Evolutionary conservation across 208 protist species (phyloP).

Genomic region (Herpetomonas muscarum): DNA sequence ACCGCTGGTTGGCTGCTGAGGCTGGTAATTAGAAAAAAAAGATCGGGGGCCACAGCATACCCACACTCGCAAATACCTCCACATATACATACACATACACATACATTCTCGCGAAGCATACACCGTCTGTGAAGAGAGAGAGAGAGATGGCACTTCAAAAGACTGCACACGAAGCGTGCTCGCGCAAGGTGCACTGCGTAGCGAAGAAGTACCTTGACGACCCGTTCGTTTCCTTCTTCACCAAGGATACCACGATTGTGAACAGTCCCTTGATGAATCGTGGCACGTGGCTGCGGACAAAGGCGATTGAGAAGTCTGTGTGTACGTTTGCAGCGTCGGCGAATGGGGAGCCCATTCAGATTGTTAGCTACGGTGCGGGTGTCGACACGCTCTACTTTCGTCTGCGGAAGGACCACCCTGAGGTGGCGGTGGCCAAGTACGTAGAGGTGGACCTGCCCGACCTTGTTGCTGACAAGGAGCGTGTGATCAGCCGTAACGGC

Average conservation of each 20-base stretch:
- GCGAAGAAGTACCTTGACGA: constrained; percentile 82
- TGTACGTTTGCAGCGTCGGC: constrained; percentile 38
- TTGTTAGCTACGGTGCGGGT: constrained; percentile 85
- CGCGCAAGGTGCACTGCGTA: constrained; percentile 86
- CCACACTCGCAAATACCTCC: not conserved
- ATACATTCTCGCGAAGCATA: not conserved
- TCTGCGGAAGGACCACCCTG: constrained; percentile 43
- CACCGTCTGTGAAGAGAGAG: no score
- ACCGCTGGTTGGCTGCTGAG: no score
- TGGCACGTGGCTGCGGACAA: constrained; percentile 85
- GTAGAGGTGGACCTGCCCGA: constrained; percentile 84
- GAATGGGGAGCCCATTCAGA: constrained; percentile 55
- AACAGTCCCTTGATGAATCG: constrained; percentile 92
- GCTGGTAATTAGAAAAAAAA: no score
- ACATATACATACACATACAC: not conserved
- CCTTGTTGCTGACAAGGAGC: constrained; percentile 69
- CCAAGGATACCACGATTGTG: constrained; percentile 77
- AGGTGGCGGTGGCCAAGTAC: constrained; percentile 55
- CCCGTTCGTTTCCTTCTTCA: constrained; percentile 77
- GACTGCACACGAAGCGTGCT: constrained; percentile 86
- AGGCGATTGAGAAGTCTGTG: constrained; percentile 76
- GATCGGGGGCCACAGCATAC: no score
- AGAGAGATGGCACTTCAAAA: constrained; percentile 71
- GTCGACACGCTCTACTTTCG: constrained; percentile 91
- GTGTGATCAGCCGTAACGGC: constrained; percentile 44